Evolutionary conservation across 805 yeast species (phyloP), one percentile per base, ranked within the genome.

Genomic region (Wickerhamiella kurtzmanii): DNA sequence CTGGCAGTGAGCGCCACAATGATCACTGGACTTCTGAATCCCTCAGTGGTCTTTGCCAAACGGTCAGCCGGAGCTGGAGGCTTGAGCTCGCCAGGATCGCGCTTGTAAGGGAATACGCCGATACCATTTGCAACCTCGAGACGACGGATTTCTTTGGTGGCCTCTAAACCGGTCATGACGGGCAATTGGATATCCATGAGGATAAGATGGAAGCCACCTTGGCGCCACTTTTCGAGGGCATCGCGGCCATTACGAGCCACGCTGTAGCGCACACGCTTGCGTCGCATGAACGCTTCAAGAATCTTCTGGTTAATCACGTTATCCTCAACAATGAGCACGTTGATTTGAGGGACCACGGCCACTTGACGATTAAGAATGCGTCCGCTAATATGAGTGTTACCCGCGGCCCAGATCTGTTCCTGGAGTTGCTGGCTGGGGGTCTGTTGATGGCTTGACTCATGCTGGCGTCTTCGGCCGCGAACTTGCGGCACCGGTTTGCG

Each of bases 181-280:
- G 99, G 99, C 47, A 92, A 70, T 65, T 92, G 97, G 57, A 92
- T 83, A 69, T 92, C 99, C 98, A 92, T 92, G 40, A 92, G 73
- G 37, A 94, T 94, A 52, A 92, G 69, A 61, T 92, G 97, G 59
- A 83, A 86, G 0, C 96, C 96, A 11, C 98, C 98, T 50, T 75
- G 77, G 53, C 85, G 73, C 97, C 97, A 92, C 64, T 80, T 83
- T 52, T 87, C 94, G 2, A 92, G 75, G 1, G 98, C 99, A 59
- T 92, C 97, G 56, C 80, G 77, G 22, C 99, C 99, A 56, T 87
- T 89, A 49, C 83, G 81, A 3, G 97, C 97, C 41, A 87, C 79
- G 50, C 80, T 80, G 53, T 80, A 86, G 39, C 80, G 81, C 25
- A 92, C 88, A 48, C 83, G 76, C 58, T 89, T 89, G 53, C 85